Conservation (phyloP, 2,329 filamentous ascomycete species). For the Apiospora rasikravindrae region DNA sequence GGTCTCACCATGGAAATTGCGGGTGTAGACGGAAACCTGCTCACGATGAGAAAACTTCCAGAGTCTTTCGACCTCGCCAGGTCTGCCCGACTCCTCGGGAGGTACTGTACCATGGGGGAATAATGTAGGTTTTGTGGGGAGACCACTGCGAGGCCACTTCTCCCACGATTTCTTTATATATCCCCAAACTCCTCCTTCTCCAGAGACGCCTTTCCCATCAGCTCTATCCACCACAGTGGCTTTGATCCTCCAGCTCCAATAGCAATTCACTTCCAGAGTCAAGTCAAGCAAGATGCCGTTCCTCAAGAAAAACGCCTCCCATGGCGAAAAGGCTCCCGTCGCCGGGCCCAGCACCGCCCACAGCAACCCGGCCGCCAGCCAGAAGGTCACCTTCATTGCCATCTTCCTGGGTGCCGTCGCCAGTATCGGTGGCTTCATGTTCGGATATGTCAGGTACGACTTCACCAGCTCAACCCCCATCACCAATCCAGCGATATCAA, state of each 20-base stretch:
- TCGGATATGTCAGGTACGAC: constrained; percentile 60
- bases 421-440: constrained; percentile 62
- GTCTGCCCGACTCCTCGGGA: constrained; percentile 12
- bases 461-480: background rate
- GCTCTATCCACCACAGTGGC: constrained; percentile 4
- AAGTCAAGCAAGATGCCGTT: constrained; percentile 33
- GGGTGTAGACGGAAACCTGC: constrained; percentile 16
- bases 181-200: constrained; percentile 17
- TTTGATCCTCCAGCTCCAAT: constrained; percentile 13
- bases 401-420: constrained; percentile 56
- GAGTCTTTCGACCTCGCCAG: constrained; percentile 15
- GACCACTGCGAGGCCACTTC: constrained; percentile 18
- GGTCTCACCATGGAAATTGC: constrained; percentile 18
- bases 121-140: background rate
- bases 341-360: constrained; percentile 21
- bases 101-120: constrained; percentile 17
- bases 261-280: constrained; percentile 4
- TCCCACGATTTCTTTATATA: constrained; percentile 18
- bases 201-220: constrained; percentile 11
- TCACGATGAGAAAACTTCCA: constrained; percentile 6
- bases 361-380: constrained; percentile 26
- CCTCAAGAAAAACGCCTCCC: constrained; percentile 34
- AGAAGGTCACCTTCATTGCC: constrained; percentile 43
- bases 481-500: background rate
- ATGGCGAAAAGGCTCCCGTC: constrained; percentile 29